Evolutionary conservation across 257 asterid genomes (phyloP), one percentile per base, ranked within the genome.

Genomic region (Voacanga thouarsii): DNA sequence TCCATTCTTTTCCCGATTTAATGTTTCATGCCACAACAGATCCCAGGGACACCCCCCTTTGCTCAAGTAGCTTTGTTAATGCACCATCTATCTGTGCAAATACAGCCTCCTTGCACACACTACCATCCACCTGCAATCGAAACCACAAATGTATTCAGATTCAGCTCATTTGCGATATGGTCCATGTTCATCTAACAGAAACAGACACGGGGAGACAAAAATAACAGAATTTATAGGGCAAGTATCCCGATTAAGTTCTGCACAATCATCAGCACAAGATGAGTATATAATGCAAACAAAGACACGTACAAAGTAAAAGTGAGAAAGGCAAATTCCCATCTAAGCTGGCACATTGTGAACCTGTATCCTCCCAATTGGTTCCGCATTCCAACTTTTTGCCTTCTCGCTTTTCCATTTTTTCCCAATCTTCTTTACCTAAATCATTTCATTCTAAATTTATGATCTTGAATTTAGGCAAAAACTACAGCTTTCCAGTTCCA

Each of bases 41-140:
- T 71, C 83, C 85, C 3, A 85, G 7, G 6, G 56, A 57, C 23
- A 26, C 75, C 16, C 80, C 28, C 66, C 68, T 85, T 57, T 67
- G 78, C 79, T 72, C 82, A 59, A 78, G 64, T 60, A 82, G 80
- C 65, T 80, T 71, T 47, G 82, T 45, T 15, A 85, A 47, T 67
- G 83, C 85, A 78, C 49, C 37, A 75, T 85, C 89, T 56, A 83
- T 83, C 65, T 80, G 85, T 44, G 83, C 85, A 80, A 83, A 85
- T 45, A 85, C 85, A 60, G 77, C 85, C 45, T 85, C 83, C 71
- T 83, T 83, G 74, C 82, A 75, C 33, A 75, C 59, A 21, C 80
- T 80, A 53, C 89, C 89, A 23, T 85, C 81, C 84, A 83, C 87
- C 87, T 85, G 82, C 71, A 60, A 80, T 60, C 79, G 44, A 64